Evolutionary conservation across 2,329 filamentous ascomycete species (phyloP).

Genomic region (Coniochaeta hoffmannii): DNA sequence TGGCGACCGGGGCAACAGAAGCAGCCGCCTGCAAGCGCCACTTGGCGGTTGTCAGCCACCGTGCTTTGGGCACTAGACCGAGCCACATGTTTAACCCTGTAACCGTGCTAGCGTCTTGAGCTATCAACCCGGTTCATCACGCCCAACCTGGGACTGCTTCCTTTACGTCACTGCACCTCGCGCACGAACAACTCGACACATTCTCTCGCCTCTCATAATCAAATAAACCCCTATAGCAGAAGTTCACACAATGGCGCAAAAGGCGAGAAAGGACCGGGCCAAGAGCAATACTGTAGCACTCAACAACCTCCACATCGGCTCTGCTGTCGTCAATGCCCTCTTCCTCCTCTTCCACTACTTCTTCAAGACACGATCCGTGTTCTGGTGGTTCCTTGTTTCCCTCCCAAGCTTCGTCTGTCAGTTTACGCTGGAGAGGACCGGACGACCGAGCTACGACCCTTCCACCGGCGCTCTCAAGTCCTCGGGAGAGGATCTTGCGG

Average conservation of each 20-base stretch:
- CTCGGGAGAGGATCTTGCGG: slow-evolving; percentile 81
- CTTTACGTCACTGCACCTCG: background rate
- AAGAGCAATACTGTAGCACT: slow-evolving; percentile 72
- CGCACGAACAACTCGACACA: background rate
- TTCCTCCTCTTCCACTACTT: slow-evolving; percentile 69
- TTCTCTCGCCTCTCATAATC: no score
- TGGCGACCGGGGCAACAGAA: slow-evolving; percentile 28
- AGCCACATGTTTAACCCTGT: background rate
- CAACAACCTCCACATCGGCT: slow-evolving; percentile 73
- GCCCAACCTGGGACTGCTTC: background rate
- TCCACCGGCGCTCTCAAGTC: slow-evolving; percentile 60
- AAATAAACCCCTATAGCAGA: no score
- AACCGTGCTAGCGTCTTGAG: background rate
- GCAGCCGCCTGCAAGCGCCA: background rate
- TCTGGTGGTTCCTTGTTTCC: slow-evolving; percentile 66
- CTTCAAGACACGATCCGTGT: slow-evolving; percentile 52
- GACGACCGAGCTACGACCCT: slow-evolving; percentile 66
- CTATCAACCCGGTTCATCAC: background rate
- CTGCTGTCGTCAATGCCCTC: slow-evolving; percentile 61
- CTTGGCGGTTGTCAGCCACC: background rate
- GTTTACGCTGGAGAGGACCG: slow-evolving; percentile 76
- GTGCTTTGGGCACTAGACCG: background rate
- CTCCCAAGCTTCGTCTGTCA: slow-evolving; percentile 72
- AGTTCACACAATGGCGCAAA: slow-evolving; percentile 45
- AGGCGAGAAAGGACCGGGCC: slow-evolving; percentile 60